Base-by-base conservation (phyloP, 2,329 filamentous ascomycete genomes). In the Domatiomyces catenatus region DNA sequence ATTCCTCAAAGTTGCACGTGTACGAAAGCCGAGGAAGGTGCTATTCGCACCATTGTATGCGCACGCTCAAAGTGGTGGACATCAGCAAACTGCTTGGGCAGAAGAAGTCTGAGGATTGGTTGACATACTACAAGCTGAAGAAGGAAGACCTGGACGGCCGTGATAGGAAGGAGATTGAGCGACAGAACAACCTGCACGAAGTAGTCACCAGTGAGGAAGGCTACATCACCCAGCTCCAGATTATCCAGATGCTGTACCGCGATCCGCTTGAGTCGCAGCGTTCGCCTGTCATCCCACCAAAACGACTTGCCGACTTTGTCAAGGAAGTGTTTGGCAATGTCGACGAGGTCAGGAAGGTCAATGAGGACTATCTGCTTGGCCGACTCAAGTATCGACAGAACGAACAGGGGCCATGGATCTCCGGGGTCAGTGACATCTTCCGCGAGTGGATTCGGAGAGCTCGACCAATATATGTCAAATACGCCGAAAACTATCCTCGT, bases 381-480 rank as follows among this genome's bases (percentile, higher is more conserved):
- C 90, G 95, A 65, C 77, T 98, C 60, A 96, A 96, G 63, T 98
- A 96, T 64, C 81, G 92, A 22, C 92, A 98, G 65, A 85, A 92
- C 61, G 92, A 96, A 64, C 90, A 98, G 69, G 92, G 92, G 0
- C 92, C 92, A 0, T 98, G 88, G 81, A 83, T 98, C 52, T 75
- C 79, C 10, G 92, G 92, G 2, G 95, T 95, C 68, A 95, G 89
- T 63, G 92, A 96, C 62, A 86, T 98, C 47, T 96, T 98, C 72
- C 76, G 92, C 52, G 92, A 98, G 69, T 98, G 92, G 92, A 94
- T 96, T 55, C 80, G 92, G 56, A 96, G 95, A 66, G 92, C 92
- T 28, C 87, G 83, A 65, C 72, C 76, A 2, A 83, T 86, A 8
- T 98, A 96, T 64, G 81, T 95, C 54, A 88, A 94, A 52, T 98